Evolutionary conservation across 345 rosid genomes (phyloP).

Genomic region (Hibiscus syriacus): DNA sequence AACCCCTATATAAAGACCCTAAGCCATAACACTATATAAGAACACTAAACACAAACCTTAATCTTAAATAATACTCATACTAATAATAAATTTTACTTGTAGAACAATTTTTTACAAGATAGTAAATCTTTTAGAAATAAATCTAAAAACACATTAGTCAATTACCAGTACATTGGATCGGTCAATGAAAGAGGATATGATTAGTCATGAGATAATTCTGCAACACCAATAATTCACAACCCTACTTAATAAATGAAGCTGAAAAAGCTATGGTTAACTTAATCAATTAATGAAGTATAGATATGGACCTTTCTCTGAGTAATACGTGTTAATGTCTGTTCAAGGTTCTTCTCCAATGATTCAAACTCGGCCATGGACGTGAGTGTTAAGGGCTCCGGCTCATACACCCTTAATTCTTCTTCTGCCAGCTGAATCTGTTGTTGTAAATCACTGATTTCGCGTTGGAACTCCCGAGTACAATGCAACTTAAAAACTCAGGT

Average conservation of each 20-base stretch:
- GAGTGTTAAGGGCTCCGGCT: slow-evolving; percentile 21
- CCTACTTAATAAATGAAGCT: too few species aligned
- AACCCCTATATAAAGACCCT: too few species aligned
- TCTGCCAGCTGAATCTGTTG: slow-evolving; percentile 31
- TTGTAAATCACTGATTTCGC: slow-evolving; percentile 22
- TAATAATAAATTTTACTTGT: too few species aligned
- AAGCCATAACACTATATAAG: too few species aligned
- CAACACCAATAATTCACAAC: not conserved
- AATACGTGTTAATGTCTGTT: slow-evolving; percentile 26
- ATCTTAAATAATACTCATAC: too few species aligned
- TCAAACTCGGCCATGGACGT: slow-evolving; percentile 30
- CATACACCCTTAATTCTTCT: slow-evolving; percentile 31
- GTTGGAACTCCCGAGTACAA: slow-evolving; percentile 20
- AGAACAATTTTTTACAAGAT: too few species aligned
- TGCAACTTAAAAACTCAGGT: not conserved
- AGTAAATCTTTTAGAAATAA: too few species aligned
- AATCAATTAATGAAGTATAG: not conserved
- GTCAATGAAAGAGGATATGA: slow-evolving; percentile 1
- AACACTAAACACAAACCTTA: too few species aligned
- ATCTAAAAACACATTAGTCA: too few species aligned
- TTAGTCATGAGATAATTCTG: slow-evolving; percentile 10
- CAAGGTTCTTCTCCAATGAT: slow-evolving; percentile 35
- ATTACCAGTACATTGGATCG: not conserved
- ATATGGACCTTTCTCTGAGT: slow-evolving; percentile 24
- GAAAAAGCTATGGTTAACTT: too few species aligned